Base-by-base conservation (phyloP, 2,329 filamentous ascomycete species). In the Mariannaea sp. region DNA sequence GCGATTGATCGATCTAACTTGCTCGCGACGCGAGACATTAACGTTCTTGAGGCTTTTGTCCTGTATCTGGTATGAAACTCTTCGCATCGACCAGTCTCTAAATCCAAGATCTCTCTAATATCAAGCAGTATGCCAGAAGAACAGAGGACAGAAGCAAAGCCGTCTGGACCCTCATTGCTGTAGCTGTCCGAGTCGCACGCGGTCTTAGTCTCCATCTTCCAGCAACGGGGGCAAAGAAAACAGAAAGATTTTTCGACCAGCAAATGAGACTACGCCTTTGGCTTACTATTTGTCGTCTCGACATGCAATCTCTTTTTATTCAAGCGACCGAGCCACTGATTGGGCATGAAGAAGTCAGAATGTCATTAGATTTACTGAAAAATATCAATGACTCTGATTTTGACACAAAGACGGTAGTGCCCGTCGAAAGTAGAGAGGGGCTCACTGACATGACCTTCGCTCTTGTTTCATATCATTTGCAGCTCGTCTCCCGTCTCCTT, bases 21-120 rank as follows among this genome's bases (percentile, higher is more conserved):
- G 7, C 46, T 69, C 0, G 59, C 60, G 1, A 68, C 67, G 6
- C 45, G 47, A n/a, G 65, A 68, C 36, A 63, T 64, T 1, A 64
- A 64, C 5, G 57, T 66, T 14, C 56, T 69, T 2, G 67, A 69
- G 30, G 66, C 66, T 1, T 70, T 70, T 50, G 58, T 69, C 16
- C 44, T 70, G 17, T 70, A 69, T 47, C 45, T 58, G 30, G 53
- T 56, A 33, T 39, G 56, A 27, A 2, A 5, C 32, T 4, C 19
- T 6, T 22, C 19, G 3, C 33, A 20, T n/a, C n/a, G 9, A 20
- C 19, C 24, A 16, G 13, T 20, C 13, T 35, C 14, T 19, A 20
- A 5, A 24, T 24, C 22, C 5, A 24, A 24, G 22, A 5, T 1
- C 10, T 5, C 16, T 20, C 20, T 32, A 27, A 51, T 8, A 20